Evolutionary conservation across 2,329 filamentous ascomycete species (phyloP).

Genomic region (Colletotrichum shisoi): DNA sequence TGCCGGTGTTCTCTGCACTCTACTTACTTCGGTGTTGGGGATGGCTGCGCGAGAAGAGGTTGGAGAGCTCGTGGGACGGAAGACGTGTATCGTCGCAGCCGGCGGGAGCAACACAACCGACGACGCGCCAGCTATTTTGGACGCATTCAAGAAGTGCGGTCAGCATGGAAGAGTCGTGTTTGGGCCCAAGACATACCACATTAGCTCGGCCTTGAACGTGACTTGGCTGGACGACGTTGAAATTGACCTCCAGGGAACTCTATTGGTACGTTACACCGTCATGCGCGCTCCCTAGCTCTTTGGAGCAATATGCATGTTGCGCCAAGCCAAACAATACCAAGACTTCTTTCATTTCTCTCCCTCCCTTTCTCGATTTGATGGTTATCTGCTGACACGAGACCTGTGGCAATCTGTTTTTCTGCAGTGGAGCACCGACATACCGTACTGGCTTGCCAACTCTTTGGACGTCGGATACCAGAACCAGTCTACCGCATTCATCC

Average conservation of each 20-base stretch:
- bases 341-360: background rate
- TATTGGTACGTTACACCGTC: background rate
- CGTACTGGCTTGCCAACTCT: conserved; percentile 56
- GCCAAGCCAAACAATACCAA: conserved; percentile 9
- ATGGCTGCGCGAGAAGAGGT: background rate
- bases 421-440: conserved; percentile 51
- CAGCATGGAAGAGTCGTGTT: conserved; percentile 45
- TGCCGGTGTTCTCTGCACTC: background rate
- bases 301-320: background rate
- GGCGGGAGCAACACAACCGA: conserved; percentile 42
- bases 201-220: conserved; percentile 39
- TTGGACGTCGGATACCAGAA: conserved; percentile 57
- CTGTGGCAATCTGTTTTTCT: background rate
- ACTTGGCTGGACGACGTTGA: conserved; percentile 25
- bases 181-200: conserved; percentile 47
- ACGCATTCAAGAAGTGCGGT: conserved; percentile 47
- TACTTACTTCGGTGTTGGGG: background rate
- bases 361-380: conserved; percentile 1
- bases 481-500: conserved; percentile 56
- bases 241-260: conserved; percentile 23
- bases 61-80: background rate
- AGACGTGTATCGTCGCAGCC: conserved; percentile 45
- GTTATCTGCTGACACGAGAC: background rate
- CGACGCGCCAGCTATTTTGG: conserved; percentile 46
- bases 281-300: conserved; percentile 3